Percentiles rank a stretch among this genome's conserved stretches.
Conservation (phyloP, 2,329 filamentous ascomycete genomes). For the Exophiala mesophila region DNA sequence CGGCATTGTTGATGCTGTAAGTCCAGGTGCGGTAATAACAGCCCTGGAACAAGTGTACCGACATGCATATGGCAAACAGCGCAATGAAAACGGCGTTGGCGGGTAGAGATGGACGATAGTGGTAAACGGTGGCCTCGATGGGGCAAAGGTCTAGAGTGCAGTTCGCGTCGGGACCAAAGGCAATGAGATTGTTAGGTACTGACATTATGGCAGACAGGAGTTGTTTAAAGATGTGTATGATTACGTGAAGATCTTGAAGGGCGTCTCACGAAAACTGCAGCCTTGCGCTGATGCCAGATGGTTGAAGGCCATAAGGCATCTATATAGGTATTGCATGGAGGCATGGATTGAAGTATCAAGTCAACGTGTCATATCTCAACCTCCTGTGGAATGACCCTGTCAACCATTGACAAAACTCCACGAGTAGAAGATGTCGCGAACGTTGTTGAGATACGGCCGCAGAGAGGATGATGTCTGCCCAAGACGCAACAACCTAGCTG, state of each 20-base stretch:
- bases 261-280: no score
- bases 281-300: no score
- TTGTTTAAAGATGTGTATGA: no score
- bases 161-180: background rate
- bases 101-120: constrained; percentile 48
- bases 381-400: no score
- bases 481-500: no score
- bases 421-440: background rate
- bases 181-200: background rate
- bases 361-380: no score
- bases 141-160: constrained; percentile 31
- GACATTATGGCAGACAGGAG: no score
- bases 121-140: constrained; percentile 45
- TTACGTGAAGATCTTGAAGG: no score
- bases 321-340: no score
- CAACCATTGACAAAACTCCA: background rate
- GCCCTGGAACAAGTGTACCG: constrained; percentile 42
- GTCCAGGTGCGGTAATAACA: constrained; percentile 34
- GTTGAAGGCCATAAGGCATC: no score
- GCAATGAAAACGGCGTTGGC: constrained; percentile 50
- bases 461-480: no score
- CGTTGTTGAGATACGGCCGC: background rate
- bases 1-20: constrained; percentile 46
- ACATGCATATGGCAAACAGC: constrained; percentile 45
- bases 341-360: no score